Conservation (phyloP, 2,329 filamentous ascomycete species). For the Rhinocladiella similis region DNA sequence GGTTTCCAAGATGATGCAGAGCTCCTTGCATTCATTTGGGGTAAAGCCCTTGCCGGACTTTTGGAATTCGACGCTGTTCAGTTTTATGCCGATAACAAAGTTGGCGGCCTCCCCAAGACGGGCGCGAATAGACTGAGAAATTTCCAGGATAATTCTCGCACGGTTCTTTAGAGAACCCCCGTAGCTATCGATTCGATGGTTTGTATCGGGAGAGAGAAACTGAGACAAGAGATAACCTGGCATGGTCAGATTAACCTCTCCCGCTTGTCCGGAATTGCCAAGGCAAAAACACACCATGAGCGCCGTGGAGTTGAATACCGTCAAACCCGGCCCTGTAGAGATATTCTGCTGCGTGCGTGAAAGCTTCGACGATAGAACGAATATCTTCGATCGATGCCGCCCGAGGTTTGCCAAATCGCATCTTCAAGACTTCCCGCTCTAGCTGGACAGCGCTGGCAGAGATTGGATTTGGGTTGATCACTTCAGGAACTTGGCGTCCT, state of each 20-base stretch:
- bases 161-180: conserved; percentile 68
- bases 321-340: conserved; percentile 63
- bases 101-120: conserved; percentile 13
- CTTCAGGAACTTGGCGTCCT: conserved; percentile 54
- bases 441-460: conserved; percentile 52
- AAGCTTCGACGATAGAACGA: conserved; percentile 55
- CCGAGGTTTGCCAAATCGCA: conserved; percentile 38
- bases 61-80: conserved; percentile 61
- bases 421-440: conserved; percentile 34
- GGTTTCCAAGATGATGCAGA: conserved; percentile 38
- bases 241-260: no score
- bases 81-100: conserved; percentile 57
- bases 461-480: conserved; percentile 51
- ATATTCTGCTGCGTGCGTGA: conserved; percentile 63
- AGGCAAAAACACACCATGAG: conserved; percentile 46
- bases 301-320: conserved; percentile 46
- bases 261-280: no score
- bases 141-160: conserved; percentile 58
- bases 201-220: conserved; percentile 55
- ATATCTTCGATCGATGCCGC: conserved; percentile 41
- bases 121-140: conserved; percentile 42
- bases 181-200: conserved; percentile 63
- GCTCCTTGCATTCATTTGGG: conserved; percentile 50
- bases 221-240: conserved; percentile 54
- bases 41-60: conserved; percentile 37